phyloP scores from a whole-genome alignment of 1,139 yeast species.

The Debaryomycetaceae sp. region DNA sequence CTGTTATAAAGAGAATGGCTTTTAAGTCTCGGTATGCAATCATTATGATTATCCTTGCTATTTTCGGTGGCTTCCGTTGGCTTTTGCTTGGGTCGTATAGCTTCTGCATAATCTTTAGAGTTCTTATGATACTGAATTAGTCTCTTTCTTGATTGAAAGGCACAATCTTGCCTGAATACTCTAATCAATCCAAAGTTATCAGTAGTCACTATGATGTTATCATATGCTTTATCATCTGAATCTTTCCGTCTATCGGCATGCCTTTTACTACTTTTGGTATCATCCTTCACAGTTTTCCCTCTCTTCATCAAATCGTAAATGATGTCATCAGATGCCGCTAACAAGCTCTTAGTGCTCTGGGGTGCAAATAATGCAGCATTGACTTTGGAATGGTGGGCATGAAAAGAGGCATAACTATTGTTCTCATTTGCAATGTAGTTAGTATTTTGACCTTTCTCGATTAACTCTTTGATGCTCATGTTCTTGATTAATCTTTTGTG shows the following conservation, averaged over 20 bases:
- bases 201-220: constrained; percentile 66
- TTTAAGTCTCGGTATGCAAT: neutral
- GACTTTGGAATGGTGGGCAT: constrained; percentile 70
- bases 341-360: constrained; percentile 55
- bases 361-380: constrained; percentile 84
- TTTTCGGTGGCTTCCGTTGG: neutral
- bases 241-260: constrained; percentile 10
- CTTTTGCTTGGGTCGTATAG: neutral
- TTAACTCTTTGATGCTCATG: constrained; percentile 16
- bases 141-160: constrained; percentile 35
- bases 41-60: neutral
- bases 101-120: neutral
- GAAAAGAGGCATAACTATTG: constrained; percentile 61
- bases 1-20: neutral
- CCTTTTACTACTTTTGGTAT: neutral
- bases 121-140: neutral
- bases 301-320: constrained; percentile 58
- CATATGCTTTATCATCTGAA: constrained; percentile 26
- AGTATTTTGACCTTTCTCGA: constrained; percentile 15
- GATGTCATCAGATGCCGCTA: constrained; percentile 74
- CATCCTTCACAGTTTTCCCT: constrained; percentile 11
- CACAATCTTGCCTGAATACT: constrained; percentile 77
- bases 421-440: constrained; percentile 44
- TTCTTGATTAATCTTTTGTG: constrained; percentile 33
- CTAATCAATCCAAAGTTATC: constrained; percentile 72